A percentile compares a stretch with the other conserved stretches of the same genome.
These are phyloP conservation scores for Penicillium digitatum DNA, from an alignment of 2,329 filamentous ascomycete species.

Conservation along the genomic window DNA sequence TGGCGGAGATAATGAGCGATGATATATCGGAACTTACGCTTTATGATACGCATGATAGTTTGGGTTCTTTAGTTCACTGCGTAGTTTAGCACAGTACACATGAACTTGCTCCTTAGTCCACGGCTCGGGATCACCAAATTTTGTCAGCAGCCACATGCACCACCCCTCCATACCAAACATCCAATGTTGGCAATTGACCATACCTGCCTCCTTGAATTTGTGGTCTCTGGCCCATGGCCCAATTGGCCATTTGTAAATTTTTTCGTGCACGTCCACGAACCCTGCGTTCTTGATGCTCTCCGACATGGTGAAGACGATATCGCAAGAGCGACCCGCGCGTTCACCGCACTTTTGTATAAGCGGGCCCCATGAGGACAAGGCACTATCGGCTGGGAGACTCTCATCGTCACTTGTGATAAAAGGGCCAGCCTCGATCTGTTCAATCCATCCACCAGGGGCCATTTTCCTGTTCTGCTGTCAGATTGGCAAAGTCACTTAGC, in stretches of 20 bases:
- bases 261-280: slow-evolving; percentile 33
- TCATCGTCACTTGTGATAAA: slow-evolving; percentile 15
- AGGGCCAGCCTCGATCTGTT: slow-evolving; percentile 18
- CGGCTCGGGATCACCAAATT: slow-evolving; percentile 16
- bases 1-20: neutral
- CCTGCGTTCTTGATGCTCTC: slow-evolving; percentile 26
- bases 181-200: slow-evolving; percentile 29
- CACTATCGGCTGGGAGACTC: slow-evolving; percentile 13
- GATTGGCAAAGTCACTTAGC: neutral
- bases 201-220: slow-evolving; percentile 40
- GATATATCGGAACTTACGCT: neutral
- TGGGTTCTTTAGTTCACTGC: slow-evolving; percentile 6
- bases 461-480: slow-evolving; percentile 13
- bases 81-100: slow-evolving; percentile 3
- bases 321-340: slow-evolving; percentile 19
- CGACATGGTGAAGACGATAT: slow-evolving; percentile 23
- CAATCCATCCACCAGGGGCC: slow-evolving; percentile 22
- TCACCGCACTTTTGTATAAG: slow-evolving; percentile 19
- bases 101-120: slow-evolving; percentile 9
- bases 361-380: slow-evolving; percentile 14
- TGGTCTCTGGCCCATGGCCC: slow-evolving; percentile 32
- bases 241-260: slow-evolving; percentile 31
- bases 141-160: slow-evolving; percentile 31
- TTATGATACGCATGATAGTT: slow-evolving; percentile 4
- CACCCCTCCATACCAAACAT: slow-evolving; percentile 29